Conservation (phyloP, 2,329 filamentous ascomycete genomes). For the Ophiostoma angusticollis region DNA sequence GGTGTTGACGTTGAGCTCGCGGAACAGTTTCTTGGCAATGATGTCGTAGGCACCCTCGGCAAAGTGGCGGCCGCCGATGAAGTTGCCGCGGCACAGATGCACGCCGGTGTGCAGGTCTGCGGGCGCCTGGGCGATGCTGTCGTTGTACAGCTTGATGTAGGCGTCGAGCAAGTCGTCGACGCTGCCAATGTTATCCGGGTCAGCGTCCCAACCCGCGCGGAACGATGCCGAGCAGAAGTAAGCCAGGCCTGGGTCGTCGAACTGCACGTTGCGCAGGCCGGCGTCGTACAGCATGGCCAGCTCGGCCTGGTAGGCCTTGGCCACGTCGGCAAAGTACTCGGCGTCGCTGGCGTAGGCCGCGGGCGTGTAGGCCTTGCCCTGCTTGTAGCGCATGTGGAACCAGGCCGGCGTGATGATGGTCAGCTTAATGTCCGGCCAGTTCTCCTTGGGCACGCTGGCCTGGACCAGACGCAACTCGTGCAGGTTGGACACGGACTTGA, state of each 20-base stretch:
- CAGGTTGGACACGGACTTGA: conserved; percentile 32
- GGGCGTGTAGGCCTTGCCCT: conserved; percentile 36
- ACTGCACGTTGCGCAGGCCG: conserved; percentile 41
- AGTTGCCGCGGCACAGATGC: conserved; percentile 52
- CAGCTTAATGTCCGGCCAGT: conserved; percentile 44
- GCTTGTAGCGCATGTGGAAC: conserved; percentile 44
- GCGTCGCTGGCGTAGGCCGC: conserved; percentile 33
- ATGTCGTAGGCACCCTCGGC: conserved; percentile 52
- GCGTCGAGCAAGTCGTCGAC: conserved; percentile 53
- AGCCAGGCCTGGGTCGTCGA: conserved; percentile 48
- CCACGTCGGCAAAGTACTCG: conserved; percentile 38
- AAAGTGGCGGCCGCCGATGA: conserved; percentile 49
- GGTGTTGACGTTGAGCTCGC: conserved; percentile 44
- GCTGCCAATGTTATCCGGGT: conserved; percentile 41
- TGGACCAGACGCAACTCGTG: conserved; percentile 39
- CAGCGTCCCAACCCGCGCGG: conserved; percentile 51
- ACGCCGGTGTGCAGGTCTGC: conserved; percentile 58
- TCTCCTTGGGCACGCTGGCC: conserved; percentile 35
- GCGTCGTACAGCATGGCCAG: conserved; percentile 34
- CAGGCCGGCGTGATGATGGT: conserved; percentile 50
- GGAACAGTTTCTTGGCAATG: conserved; percentile 49
- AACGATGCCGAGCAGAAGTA: conserved; percentile 59
- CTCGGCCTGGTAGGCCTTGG: conserved; percentile 35
- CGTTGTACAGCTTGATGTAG: conserved; percentile 64
- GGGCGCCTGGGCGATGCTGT: conserved; percentile 48